Evolutionary conservation across 1,139 yeast genomes (phyloP), one percentile per base, ranked within the genome.

Genomic region (Diutina ranongensis): DNA sequence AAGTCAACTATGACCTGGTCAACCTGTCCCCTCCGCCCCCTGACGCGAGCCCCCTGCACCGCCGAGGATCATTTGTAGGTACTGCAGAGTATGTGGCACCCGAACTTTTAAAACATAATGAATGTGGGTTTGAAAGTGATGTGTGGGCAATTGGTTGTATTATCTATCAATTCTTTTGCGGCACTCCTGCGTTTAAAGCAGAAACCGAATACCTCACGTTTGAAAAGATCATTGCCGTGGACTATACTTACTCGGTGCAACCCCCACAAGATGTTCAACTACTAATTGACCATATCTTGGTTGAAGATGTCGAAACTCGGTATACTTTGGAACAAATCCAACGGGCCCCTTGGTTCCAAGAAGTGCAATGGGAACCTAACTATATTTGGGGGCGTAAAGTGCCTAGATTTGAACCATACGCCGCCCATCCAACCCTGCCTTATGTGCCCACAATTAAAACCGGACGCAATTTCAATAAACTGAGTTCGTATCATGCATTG

Each of bases 91-190:
- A 83, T 55, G 98, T 94, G 8, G 83, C 96, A 0, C 99, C 99
- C 0, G 99, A 94, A 62, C 71, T 94, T 45, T 70, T 94, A 50
- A 81, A 83, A 51, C 82, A 83, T 54, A 92, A 89, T 58, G 72
- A 75, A 25, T 84, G 94, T 51, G 97, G 96, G 25, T 84, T 82
- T 56, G 80, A 87, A 46, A 79, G 94, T 44, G 99, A 94, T 61
- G 71, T 92, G 10, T 94, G 99, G 99, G 97, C 98, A 0, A 72
- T 87, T 52, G 99, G 97, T 1, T 94, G 98, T 63, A 84, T 94
- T 16, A 62, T 94, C 19, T 94, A 78, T 62, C 98, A 94, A 62
- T 80, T 94, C 76, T 83, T 94, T 54, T 87, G 94, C 20, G 98
- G 98, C 1, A 75, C 76, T 46, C 98, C 98, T 1, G 98, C 99